Base-by-base conservation (phyloP, 805 yeast genomes). In the Blastobotrys chiropterorum region DNA sequence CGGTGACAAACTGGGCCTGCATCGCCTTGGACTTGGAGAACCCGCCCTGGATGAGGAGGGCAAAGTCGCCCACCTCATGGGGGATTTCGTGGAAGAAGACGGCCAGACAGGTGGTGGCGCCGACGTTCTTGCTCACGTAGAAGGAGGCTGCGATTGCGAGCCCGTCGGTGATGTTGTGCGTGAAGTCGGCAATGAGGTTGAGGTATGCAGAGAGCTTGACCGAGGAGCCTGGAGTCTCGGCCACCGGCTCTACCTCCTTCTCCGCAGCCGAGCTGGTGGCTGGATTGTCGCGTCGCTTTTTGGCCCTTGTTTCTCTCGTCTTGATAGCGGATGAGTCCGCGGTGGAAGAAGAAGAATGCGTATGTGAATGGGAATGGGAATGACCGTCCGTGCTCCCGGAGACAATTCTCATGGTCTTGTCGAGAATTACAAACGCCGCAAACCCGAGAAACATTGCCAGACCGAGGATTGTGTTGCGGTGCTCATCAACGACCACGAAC, bases 21-120 rank as follows among this genome's bases (percentile, higher is more conserved):
- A 83, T 73, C 1, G 88, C 89, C 56, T 80, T 80, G 66, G 79
- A 67, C 66, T 81, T 81, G 17, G 86, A 72, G 57, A 82, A 78
- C 0, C 92, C 92, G 19, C 83, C 83, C 60, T 82, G 81, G 55
- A 83, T 76, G 54, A 86, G 69, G 21, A 86, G 69, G 0, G 90
- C 90, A 67, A 82, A 86, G 62, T 86, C 94, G 46, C 92, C 90
- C 55, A 86, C 77, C 62, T 85, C 89, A 63, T 86, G 94, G 3
- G 94, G 94, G 47, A 85, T 78, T 64, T 86, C 94, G 64, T 86
- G 94, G 66, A 83, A 77, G 55, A 85, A 75, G 26, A 85, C 83
- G 1, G 90, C 87, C 38, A 85, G 67, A 19, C 85, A 78, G 0
- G 90, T 83, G 1, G 85, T 75, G 20, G 84, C 79, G 0, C 94